phyloP scores from a whole-genome alignment of 129 eudicot genomes.

The Artemisia annua region DNA sequence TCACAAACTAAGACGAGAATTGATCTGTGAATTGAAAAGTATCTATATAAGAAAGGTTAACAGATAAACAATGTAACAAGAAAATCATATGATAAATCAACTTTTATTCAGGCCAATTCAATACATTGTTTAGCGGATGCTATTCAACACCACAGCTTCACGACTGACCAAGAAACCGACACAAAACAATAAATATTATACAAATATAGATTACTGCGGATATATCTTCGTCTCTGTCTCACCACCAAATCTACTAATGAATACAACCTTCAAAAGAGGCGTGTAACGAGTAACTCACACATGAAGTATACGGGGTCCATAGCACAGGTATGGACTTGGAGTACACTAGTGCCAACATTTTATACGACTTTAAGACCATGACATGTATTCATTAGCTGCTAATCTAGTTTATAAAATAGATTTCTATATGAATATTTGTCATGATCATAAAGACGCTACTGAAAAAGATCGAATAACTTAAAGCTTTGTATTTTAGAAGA shows the following conservation, averaged over 20 bases:
- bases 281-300: background rate
- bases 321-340: background rate
- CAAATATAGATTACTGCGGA: background rate
- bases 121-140: conserved; percentile 32
- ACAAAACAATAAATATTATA: conserved; percentile 5
- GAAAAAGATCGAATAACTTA: background rate
- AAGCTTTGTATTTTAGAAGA: background rate
- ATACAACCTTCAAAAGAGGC: conserved; percentile 4
- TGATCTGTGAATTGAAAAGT: background rate
- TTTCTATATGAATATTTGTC: conserved; percentile 9
- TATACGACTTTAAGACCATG: conserved; percentile 1
- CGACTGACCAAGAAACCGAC: background rate
- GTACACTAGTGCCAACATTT: background rate
- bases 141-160: conserved; percentile 34
- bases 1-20: background rate
- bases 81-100: background rate
- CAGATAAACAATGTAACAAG: background rate
- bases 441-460: background rate
- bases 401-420: background rate
- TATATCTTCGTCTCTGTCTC: conserved; percentile 1
- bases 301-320: background rate
- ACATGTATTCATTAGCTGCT: conserved; percentile 8
- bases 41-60: background rate
- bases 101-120: conserved; percentile 13
- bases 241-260: background rate